Conservation (phyloP, 1,284 basidiomycete genomes). For the Ustilago vetiveriae region DNA sequence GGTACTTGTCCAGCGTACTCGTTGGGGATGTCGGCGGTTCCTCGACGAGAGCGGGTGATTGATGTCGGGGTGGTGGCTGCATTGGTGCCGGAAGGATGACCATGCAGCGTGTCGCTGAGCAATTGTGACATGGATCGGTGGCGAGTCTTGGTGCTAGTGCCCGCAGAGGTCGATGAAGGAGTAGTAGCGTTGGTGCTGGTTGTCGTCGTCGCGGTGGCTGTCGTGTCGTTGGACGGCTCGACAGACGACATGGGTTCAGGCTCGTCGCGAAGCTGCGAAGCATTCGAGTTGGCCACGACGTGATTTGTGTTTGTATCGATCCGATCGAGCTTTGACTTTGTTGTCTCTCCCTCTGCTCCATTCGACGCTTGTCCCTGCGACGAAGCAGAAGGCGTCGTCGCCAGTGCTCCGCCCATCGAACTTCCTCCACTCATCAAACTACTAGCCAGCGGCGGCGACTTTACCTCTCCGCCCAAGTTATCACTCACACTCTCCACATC, state of each 20-base stretch:
- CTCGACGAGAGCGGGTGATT: constrained; percentile 2
- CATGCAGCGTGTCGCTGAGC: constrained; percentile 21
- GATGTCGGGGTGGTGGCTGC: background rate
- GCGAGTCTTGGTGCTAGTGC: background rate
- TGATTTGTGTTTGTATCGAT: constrained; percentile 1
- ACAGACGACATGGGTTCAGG: constrained; percentile 15
- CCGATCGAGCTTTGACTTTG: background rate
- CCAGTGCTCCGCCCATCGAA: constrained; percentile 2
- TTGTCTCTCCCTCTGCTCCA: background rate
- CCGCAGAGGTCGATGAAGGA: background rate
- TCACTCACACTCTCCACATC: constrained; percentile 15
- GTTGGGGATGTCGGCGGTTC: constrained; percentile 44
- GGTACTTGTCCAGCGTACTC: constrained; percentile 62
- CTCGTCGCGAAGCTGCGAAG: constrained; percentile 6
- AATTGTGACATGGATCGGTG: constrained; percentile 35
- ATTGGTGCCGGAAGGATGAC: constrained; percentile 11
- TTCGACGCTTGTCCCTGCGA: background rate
- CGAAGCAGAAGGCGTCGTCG: constrained; percentile 6
- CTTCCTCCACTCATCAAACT: constrained; percentile 15
- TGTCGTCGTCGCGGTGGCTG: background rate
- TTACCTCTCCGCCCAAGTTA: constrained; percentile 33
- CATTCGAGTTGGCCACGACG: too few species aligned
- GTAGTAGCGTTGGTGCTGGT: background rate
- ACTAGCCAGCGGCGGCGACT: constrained; percentile 13
- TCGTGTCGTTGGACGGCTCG: constrained; percentile 2